Base-by-base conservation (phyloP, 768 basidiomycete species). In the Lyophyllum decastes region DNA sequence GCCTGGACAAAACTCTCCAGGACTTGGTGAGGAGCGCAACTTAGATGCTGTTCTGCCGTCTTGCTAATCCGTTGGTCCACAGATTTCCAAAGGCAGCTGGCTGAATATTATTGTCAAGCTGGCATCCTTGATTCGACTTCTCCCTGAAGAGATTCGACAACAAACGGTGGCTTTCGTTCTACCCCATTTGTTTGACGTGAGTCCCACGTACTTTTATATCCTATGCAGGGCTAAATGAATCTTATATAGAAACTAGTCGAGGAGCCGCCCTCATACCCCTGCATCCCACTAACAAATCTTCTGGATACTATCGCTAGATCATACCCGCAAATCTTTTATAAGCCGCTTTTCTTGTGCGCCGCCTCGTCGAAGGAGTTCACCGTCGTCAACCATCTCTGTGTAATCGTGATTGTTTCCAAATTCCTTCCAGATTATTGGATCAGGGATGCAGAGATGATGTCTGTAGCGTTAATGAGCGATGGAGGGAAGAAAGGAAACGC, bases 361-460 rank as follows among this genome's bases (percentile, higher is more conserved):
- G 83, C 83, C 2, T 84, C 88, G 0, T 76, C 78, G 43, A 88
- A 87, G 62, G 85, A 85, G 54, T 65, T 81, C n/a, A 76, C 80
- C 11, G 76, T 89, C 10, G 75, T 83, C 11, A 83, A 81, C 52
- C 82, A 89, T 58, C 78, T 90, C 0, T 79, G 82, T 45, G 75
- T 79, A 3, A 66, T 92, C 46, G 72, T 75, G 14, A 76, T 81
- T 1, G 62, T 88, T 54, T 75, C 82, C 4, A 78, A 75, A 27
- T 82, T 83, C 64, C 72, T 89, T 16, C 77, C 82, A 2, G 83
- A 85, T 58, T 83, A 86, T 62, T 91, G 88, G 89, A 76, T 78
- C 7, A 77, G 81, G 22, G 85, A 91, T 67, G 76, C 84, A 6
- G 90, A 91, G 63, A 92, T 92, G 89, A 73, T 90, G 63, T 77